Evolutionary conservation across 2,329 filamentous ascomycete genomes (phyloP).

Genomic region (Trichocomaceae sp.): DNA sequence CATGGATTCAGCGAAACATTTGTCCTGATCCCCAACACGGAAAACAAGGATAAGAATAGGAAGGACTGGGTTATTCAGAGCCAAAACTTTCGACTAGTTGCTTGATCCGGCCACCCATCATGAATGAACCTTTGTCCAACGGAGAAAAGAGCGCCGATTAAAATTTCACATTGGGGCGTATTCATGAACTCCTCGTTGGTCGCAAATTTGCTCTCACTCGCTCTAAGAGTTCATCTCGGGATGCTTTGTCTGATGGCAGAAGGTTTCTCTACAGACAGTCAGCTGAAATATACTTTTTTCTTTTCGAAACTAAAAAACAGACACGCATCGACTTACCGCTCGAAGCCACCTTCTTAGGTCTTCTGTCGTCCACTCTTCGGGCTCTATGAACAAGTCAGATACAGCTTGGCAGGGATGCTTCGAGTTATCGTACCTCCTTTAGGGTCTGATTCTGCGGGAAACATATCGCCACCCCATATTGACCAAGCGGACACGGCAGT

Average conservation of each 20-base stretch:
- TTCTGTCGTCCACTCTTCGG: constrained; percentile 66
- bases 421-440: constrained; percentile 55
- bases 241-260: constrained; percentile 53
- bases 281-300: not conserved
- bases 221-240: constrained; percentile 59
- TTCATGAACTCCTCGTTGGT: constrained; percentile 29
- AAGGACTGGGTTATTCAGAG: constrained; percentile 62
- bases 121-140: too few species aligned
- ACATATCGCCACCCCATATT: constrained; percentile 81
- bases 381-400: constrained; percentile 41
- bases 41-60: constrained; percentile 46
- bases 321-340: constrained; percentile 55
- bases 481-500: constrained; percentile 74
- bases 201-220: constrained; percentile 63
- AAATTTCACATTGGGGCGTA: not conserved
- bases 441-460: constrained; percentile 69
- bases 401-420: not conserved
- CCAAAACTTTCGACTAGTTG: constrained; percentile 60
- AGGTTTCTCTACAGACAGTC: constrained; percentile 51
- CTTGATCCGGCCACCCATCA: too few species aligned
- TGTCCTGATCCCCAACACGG: constrained; percentile 69
- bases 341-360: constrained; percentile 77
- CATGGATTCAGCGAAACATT: constrained; percentile 74
- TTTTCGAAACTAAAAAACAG: not conserved
- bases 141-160: not conserved